phyloP scores from a whole-genome alignment of 208 protist genomes.

The Acanthamoeba lenticulata region DNA sequence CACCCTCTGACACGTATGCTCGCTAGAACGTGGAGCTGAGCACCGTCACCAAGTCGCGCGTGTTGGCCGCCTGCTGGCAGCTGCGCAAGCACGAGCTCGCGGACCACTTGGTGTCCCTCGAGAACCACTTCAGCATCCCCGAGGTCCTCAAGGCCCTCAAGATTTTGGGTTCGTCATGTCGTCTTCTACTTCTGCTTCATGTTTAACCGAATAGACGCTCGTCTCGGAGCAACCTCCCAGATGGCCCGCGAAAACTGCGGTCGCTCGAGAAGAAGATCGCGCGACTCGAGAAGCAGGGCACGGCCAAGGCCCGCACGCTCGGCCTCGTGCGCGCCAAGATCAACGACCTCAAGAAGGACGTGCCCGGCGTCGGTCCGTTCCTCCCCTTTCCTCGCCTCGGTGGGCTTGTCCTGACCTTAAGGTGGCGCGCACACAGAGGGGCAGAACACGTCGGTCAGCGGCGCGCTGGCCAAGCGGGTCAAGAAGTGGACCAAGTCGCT shows the following conservation, averaged over 20 bases:
- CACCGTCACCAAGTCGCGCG: conserved; percentile 39
- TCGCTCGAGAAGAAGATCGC: conserved; percentile 52
- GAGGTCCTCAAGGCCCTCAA: conserved; percentile 66
- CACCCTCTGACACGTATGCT: neutral
- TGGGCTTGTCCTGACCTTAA: neutral
- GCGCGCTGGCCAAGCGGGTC: conserved; percentile 40
- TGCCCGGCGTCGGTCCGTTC: conserved; percentile 7
- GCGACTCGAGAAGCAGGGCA: conserved; percentile 57
- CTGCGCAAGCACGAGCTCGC: conserved; percentile 16
- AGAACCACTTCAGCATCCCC: conserved; percentile 47
- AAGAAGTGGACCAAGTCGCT: conserved; percentile 11
- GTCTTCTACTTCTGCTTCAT: neutral
- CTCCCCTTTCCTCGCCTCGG: neutral
- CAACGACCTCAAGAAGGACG: conserved; percentile 65
- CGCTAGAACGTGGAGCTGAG: conserved; percentile 61
- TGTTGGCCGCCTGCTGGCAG: conserved; percentile 58
- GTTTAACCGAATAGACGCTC: neutral
- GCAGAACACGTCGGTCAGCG: conserved; percentile 39
- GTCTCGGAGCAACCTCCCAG: neutral
- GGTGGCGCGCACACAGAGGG: neutral
- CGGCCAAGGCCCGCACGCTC: conserved; percentile 42
- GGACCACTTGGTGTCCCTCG: conserved; percentile 53
- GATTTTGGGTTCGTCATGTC: conserved; percentile 39
- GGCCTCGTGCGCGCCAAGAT: conserved; percentile 55
- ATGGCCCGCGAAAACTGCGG: conserved; percentile 11